Percentiles rank a stretch among this genome's conserved stretches.
Evolutionary conservation across 2,329 filamentous ascomycete genomes (phyloP).

Genomic region (Ascochyta fabae): DNA sequence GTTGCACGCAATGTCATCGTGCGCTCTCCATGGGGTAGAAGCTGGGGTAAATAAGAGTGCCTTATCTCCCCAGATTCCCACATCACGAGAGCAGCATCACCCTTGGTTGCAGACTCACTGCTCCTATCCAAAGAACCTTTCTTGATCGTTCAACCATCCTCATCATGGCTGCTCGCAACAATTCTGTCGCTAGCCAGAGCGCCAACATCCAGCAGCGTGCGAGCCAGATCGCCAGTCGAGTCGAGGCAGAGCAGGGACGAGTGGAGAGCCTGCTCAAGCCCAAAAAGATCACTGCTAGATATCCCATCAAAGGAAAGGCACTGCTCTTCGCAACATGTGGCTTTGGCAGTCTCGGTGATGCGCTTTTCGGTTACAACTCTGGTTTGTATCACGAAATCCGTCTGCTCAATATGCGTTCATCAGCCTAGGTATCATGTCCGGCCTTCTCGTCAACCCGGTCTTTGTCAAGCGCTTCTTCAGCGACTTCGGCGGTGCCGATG

Average conservation of each 20-base stretch:
- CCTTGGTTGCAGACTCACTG: not conserved
- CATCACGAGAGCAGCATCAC: constrained; percentile 2
- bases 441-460: constrained; percentile 49
- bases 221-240: constrained; percentile 29
- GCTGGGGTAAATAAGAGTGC: constrained; percentile 71
- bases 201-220: constrained; percentile 29
- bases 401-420: constrained; percentile 11
- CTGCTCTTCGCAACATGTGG: constrained; percentile 50
- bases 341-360: constrained; percentile 52
- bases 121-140: not conserved
- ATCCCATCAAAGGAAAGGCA: constrained; percentile 48
- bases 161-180: constrained; percentile 16
- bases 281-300: constrained; percentile 45
- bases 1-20: not conserved
- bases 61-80: constrained; percentile 32
- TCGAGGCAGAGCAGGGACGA: constrained; percentile 38
- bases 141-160: not conserved
- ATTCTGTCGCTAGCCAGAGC: constrained; percentile 22
- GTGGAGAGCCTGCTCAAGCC: constrained; percentile 48
- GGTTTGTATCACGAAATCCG: constrained; percentile 28
- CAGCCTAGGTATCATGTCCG: constrained; percentile 49
- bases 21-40: constrained; percentile 70
- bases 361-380: constrained; percentile 52
- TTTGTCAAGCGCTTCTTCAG: constrained; percentile 52
- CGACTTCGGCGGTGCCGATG: constrained; percentile 48